Base-by-base conservation (phyloP, 2,329 filamentous ascomycete species). In the Aspergillus versicolor region DNA sequence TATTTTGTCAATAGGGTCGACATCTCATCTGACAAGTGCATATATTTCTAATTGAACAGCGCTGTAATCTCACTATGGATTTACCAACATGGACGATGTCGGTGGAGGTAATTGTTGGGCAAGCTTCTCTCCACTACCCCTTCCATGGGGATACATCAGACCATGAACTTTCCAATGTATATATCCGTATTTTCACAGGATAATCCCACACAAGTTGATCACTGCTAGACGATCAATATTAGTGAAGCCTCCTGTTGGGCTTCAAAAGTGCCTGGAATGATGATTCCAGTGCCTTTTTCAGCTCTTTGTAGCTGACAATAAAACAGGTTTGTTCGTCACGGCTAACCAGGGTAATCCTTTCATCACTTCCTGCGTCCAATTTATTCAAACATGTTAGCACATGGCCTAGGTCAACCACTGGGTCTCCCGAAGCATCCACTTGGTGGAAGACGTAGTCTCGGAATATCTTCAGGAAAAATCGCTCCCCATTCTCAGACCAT, bases 401-500 rank as follows among this genome's bases (percentile, higher is more conserved):
- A 76, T 97, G 92, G 3, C 89, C 93, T 57, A 97, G 79, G 70
- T 97, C 90, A 5, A 96, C 81, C 1, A 92, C 88, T 0, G 94
- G 89, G 52, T 90, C 88, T 13, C 91, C 92, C 56, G 91, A 86
- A 30, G 85, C 83, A 71, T 97, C 92, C 12, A 97, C 92, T 69
- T 96, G 92, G 73, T 99, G 94, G 76, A 97, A 99, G 41, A 97
- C 91, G 67, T 95, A 97, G 75, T 99, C 94, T 49, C 94, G 86
- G 80, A 97, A 97, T 8, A 99, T 83, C 76, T 96, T 97, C 62
- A 99, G 81, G 70, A 91, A 89, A 72, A 96, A 97, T 27, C 92
- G 86, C 67, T 96, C 91, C 24, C 93, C 93, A 47, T 90, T 94
- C 73, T 97, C 93, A 4, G 91, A 90, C 93, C 94, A 99, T 48